Conservation (phyloP, 352 stramenopile species). For the Pythium graminicola region DNA sequence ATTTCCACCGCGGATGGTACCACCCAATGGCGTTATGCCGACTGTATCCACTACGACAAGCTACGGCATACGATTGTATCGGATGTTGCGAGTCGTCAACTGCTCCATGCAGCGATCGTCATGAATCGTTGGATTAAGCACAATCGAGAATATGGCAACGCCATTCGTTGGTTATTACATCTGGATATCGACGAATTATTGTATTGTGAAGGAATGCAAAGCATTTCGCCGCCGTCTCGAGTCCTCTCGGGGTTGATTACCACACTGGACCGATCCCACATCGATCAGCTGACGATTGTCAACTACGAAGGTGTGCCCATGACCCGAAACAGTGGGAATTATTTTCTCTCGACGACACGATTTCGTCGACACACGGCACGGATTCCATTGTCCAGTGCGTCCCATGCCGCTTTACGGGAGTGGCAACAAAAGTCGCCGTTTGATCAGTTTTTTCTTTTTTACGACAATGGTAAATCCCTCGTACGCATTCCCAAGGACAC, state of each 20-base stretch:
- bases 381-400: constrained; percentile 18
- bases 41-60: constrained; percentile 11
- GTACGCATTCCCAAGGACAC: constrained; percentile 22
- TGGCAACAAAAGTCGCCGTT: constrained; percentile 28
- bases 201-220: constrained; percentile 22
- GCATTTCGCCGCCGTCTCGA: neutral
- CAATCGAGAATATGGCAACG: neutral
- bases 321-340: constrained; percentile 15
- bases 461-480: constrained; percentile 42
- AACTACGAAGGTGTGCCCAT: constrained; percentile 36
- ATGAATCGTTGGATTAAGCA: constrained; percentile 20
- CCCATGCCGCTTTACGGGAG: constrained; percentile 17
- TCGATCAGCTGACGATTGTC: constrained; percentile 30
- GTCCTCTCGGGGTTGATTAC: neutral
- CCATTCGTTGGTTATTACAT: constrained; percentile 33
- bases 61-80: neutral
- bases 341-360: constrained; percentile 22
- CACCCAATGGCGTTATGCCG: neutral
- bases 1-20: neutral
- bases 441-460: constrained; percentile 37
- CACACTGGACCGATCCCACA: constrained; percentile 2
- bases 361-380: constrained; percentile 28
- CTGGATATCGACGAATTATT: constrained; percentile 38
- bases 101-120: constrained; percentile 30
- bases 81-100: constrained; percentile 29